These are phyloP conservation scores for Polyporus tsugae DNA, from an alignment of 1,284 basidiomycete species.

Conservation along the genomic window DNA sequence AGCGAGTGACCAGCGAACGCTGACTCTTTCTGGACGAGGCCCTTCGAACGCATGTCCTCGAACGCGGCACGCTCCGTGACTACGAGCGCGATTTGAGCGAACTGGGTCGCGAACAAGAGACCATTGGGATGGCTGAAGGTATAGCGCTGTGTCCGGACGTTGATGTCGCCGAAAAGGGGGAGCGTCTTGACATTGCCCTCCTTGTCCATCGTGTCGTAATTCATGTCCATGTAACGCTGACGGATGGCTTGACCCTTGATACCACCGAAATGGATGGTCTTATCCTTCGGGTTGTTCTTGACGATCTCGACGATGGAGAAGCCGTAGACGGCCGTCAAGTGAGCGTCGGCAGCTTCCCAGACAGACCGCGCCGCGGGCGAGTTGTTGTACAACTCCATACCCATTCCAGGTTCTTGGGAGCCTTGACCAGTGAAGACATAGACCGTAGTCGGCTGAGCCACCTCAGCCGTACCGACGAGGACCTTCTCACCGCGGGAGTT, in stretches of 20 bases:
- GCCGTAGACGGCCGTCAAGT: slow-evolving; percentile 93
- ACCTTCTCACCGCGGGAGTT: slow-evolving; percentile 92
- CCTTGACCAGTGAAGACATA: slow-evolving; percentile 99
- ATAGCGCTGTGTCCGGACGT: slow-evolving; percentile 92
- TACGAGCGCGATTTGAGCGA: slow-evolving; percentile 97
- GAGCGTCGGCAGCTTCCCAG: slow-evolving; percentile 96
- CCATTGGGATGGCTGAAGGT: slow-evolving; percentile 97
- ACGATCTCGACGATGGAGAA: slow-evolving; percentile 99
- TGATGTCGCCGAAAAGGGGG: slow-evolving; percentile 93
- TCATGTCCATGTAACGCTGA: slow-evolving; percentile 99
- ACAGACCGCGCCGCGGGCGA: slow-evolving; percentile 95
- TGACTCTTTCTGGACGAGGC: slow-evolving; percentile 91
- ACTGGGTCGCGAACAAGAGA: slow-evolving; percentile 96
- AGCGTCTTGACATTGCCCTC: slow-evolving; percentile 94
- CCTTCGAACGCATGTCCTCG: slow-evolving; percentile 97
- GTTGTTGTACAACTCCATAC: slow-evolving; percentile 96
- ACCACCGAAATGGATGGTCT: slow-evolving; percentile 99
- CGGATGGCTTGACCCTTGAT: slow-evolving; percentile 98
- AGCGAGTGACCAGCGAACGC: slow-evolving; percentile 98
- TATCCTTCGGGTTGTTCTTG: slow-evolving; percentile 96
- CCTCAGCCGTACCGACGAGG: slow-evolving; percentile 91
- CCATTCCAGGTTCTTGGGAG: slow-evolving; percentile 98
- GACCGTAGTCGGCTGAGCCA: slow-evolving; percentile 91
- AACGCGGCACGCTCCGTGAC: slow-evolving; percentile 98
- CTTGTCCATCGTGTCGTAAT: slow-evolving; percentile 96